Percentiles rank a stretch among this genome's conserved stretches.
phyloP scores from a whole-genome alignment of 176 grass and related monocot species.

The Eleusine indica region DNA sequence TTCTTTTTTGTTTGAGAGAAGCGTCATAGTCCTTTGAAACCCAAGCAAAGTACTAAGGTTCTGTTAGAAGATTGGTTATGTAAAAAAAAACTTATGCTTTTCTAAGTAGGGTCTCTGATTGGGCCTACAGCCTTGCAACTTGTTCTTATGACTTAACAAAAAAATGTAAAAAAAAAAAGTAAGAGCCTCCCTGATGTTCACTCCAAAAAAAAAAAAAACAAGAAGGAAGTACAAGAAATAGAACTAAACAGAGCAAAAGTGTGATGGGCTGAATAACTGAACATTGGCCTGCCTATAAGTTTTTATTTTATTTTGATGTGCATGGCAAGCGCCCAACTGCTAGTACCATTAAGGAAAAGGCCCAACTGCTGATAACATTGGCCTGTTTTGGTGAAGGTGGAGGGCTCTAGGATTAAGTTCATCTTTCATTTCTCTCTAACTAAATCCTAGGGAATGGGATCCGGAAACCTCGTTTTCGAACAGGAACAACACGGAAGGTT shows the following conservation, averaged over 20 bases:
- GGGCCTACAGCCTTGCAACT: too few species aligned
- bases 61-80: too few species aligned
- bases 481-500: neutral
- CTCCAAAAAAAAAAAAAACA: too few species aligned
- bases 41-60: too few species aligned
- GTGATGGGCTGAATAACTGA: slow-evolving; percentile 10
- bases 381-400: neutral
- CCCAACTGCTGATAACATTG: neutral
- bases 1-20: neutral
- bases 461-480: neutral
- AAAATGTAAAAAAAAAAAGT: too few species aligned
- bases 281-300: neutral
- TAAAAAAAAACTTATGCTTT: too few species aligned
- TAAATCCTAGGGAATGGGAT: neutral
- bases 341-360: neutral
- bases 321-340: neutral
- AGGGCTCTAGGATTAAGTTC: neutral
- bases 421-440: too few species aligned
- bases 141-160: too few species aligned
- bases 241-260: neutral
- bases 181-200: too few species aligned
- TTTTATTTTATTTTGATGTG: neutral
- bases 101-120: too few species aligned
- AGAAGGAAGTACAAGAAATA: neutral
- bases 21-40: neutral